These are phyloP conservation scores for Solanum sparsipilum DNA, from an alignment of 257 asterid species.

Conservation along the genomic window DNA sequence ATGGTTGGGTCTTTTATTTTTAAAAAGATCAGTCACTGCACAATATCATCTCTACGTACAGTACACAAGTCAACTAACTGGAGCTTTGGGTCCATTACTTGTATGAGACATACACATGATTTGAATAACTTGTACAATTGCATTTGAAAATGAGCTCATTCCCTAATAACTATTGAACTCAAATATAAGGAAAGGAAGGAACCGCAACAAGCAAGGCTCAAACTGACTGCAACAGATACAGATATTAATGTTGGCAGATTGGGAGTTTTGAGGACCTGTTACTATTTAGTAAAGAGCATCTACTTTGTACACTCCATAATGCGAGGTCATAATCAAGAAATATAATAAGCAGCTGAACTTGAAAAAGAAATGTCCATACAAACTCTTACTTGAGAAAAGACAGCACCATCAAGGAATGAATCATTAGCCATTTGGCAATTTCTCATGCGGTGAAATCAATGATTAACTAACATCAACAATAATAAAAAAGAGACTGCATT, in stretches of 20 bases:
- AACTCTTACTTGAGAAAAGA: background rate
- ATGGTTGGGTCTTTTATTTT: background rate
- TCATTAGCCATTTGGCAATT: background rate
- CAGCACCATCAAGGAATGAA: background rate
- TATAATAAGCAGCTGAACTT: background rate
- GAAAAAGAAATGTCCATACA: background rate
- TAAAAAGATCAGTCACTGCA: background rate
- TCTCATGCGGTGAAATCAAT: background rate
- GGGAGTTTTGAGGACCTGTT: background rate
- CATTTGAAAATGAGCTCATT: background rate
- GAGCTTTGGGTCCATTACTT: background rate
- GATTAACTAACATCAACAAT: background rate
- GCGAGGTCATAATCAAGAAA: background rate
- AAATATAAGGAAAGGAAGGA: background rate
- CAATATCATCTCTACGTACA: background rate
- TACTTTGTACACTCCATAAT: background rate
- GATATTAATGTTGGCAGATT: background rate
- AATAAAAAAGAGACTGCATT: background rate
- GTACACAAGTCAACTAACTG: background rate
- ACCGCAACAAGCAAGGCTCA: background rate
- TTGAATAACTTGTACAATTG: background rate
- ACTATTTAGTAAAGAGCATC: background rate
- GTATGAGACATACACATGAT: background rate
- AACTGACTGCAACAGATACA: background rate
- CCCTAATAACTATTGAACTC: background rate